phyloP scores from a whole-genome alignment of 2,329 filamentous ascomycete genomes.

The Lachnellula occidentalis region DNA sequence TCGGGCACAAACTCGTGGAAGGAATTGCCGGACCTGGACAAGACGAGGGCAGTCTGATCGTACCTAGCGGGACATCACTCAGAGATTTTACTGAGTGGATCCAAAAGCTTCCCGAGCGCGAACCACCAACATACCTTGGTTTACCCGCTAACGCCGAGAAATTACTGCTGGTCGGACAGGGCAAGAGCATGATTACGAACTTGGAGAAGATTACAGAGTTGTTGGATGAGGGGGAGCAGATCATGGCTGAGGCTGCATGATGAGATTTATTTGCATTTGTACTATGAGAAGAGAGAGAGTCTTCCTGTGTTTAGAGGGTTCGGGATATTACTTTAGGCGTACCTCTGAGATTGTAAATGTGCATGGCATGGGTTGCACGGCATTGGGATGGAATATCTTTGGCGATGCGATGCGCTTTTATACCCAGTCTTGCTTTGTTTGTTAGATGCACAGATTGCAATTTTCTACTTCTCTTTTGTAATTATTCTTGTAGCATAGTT shows the following conservation, averaged over 20 bases:
- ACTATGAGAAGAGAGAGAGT: conserved; percentile 8
- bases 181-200: conserved; percentile 77
- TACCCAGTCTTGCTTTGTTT: conserved; percentile 20
- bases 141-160: conserved; percentile 96
- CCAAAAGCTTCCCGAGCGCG: conserved; percentile 83
- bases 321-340: conserved; percentile 8
- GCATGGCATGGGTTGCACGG: neutral
- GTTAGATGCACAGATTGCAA: conserved; percentile 18
- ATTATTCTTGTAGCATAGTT: conserved; percentile 14
- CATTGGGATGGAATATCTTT: conserved; percentile 5
- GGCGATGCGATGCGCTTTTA: conserved; percentile 12
- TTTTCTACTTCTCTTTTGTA: conserved; percentile 13
- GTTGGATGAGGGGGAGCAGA: conserved; percentile 88
- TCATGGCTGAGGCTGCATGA: conserved; percentile 60
- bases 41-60: conserved; percentile 55
- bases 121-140: conserved; percentile 92
- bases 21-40: conserved; percentile 36
- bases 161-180: conserved; percentile 81
- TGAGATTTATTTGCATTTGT: conserved; percentile 8
- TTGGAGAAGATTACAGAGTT: conserved; percentile 79
- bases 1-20: conserved; percentile 83
- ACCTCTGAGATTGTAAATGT: conserved; percentile 9
- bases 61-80: conserved; percentile 76
- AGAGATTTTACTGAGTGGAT: conserved; percentile 90
- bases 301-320: conserved; percentile 14